Evolutionary conservation across 169 alveolate genomes (phyloP), one percentile per base, ranked within the genome.

Genomic region (Eimeria praecox): DNA sequence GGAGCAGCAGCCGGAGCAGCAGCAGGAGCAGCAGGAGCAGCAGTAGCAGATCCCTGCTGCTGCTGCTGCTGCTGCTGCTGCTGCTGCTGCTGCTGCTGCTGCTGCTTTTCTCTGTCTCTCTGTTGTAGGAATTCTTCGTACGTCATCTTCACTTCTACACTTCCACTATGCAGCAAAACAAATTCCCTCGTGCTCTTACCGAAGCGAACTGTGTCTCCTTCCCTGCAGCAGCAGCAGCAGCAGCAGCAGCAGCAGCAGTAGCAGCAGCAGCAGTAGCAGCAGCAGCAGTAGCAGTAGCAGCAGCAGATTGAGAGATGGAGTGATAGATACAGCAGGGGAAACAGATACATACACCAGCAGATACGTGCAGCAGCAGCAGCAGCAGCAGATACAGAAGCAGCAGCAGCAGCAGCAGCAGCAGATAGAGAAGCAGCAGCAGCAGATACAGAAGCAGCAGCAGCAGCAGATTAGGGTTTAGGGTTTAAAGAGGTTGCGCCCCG

Each of bases 91-190:
- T 69, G 80, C 80, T 18, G 80, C 80, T 69, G 80, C 80, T 69
- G 80, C 80, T 69, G 80, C 80, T 69, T 69, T 69, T 69, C 80
- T 69, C 30, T 8, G 59, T 42, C 52, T 42, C 94, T 12, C 42
- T 73, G 46, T 20, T 88, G 83, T 33, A 88, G 49, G 46, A 88
- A 88, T 27, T 42, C 62, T 9, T 42, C 66, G 46, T 88, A 88
- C 24, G 80, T 22, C 38, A 88, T 3, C 6, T 82, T 66, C 38
- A 94, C 88, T 0, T 54, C 75, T 16, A 94, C 96, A 73, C 92
- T 77, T 20, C 94, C 96, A 6, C 89, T 40, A 52, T 94, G 96
- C 83, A 94, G 71, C 73, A 94, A 56, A 44, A 94, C 96, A 59
- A 83, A 94, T 52, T 94, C 96, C 14, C 96, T 59, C 14, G 83